These are phyloP conservation scores for Warburgia ugandensis DNA, from an alignment of 164 flowering plant species.

Conservation along the genomic window DNA sequence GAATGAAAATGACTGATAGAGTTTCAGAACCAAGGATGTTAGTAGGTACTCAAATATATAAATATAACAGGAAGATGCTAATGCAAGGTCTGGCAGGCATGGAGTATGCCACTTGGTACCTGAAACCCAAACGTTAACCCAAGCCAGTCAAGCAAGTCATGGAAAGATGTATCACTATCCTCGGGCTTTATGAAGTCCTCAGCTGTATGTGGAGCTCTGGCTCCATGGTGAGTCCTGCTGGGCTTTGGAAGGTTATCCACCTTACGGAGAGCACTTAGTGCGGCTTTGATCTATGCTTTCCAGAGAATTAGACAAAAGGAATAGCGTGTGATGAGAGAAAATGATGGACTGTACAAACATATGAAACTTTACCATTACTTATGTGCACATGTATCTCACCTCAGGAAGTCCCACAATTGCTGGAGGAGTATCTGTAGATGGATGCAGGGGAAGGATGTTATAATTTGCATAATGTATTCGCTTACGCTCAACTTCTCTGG, in stretches of 20 bases:
- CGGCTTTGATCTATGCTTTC: constrained; percentile 69
- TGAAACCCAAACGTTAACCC: constrained; percentile 84
- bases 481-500: constrained; percentile 63
- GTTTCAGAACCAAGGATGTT: too few species aligned
- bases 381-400: constrained; percentile 35
- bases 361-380: background rate
- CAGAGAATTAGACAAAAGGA: constrained; percentile 3
- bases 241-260: constrained; percentile 61
- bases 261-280: constrained; percentile 58
- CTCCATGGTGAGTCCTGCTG: constrained; percentile 19
- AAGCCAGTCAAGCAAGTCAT: constrained; percentile 95
- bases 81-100: background rate
- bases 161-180: constrained; percentile 38
- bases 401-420: constrained; percentile 94
- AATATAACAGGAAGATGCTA: background rate
- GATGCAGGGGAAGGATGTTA: constrained; percentile 83
- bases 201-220: constrained; percentile 11
- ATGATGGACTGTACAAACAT: background rate
- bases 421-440: constrained; percentile 63
- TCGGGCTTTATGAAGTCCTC: constrained; percentile 15
- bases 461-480: constrained; percentile 61
- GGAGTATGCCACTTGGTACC: constrained; percentile 31
- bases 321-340: background rate
- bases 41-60: too few species aligned
- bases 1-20: too few species aligned